Evolutionary conservation across 768 basidiomycete genomes (phyloP).

Genomic region (Leccinellum rugosiceps): DNA sequence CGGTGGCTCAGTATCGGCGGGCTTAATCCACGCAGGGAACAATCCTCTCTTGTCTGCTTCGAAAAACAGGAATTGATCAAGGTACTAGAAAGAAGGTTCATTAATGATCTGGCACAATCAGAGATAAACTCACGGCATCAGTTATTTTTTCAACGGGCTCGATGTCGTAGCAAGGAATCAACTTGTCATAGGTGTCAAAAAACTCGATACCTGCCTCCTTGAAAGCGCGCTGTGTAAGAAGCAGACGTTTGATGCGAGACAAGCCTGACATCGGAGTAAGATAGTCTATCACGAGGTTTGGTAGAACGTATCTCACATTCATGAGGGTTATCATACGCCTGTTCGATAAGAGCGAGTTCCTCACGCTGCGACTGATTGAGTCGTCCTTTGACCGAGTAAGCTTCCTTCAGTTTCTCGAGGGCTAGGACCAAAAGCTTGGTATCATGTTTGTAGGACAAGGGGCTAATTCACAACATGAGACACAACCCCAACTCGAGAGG

Average conservation of each 20-base stretch:
- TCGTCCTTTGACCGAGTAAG: slow-evolving; percentile 96
- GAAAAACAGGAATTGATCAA: slow-evolving; percentile 98
- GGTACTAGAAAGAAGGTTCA: slow-evolving; percentile 50
- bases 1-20: slow-evolving; percentile 94
- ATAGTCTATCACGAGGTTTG: neutral
- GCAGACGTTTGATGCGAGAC: slow-evolving; percentile 95
- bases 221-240: slow-evolving; percentile 97
- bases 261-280: slow-evolving; percentile 46
- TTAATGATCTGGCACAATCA: slow-evolving; percentile 1
- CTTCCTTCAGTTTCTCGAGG: slow-evolving; percentile 97
- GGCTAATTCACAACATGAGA: slow-evolving; percentile 41
- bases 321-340: slow-evolving; percentile 99
- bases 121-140: slow-evolving; percentile 66
- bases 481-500: neutral
- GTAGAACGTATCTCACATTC: slow-evolving; percentile 59
- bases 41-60: slow-evolving; percentile 97
- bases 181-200: slow-evolving; percentile 96
- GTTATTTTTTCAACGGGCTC: slow-evolving; percentile 99
- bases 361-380: slow-evolving; percentile 98
- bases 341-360: slow-evolving; percentile 96
- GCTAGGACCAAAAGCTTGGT: slow-evolving; percentile 96
- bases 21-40: slow-evolving; percentile 99
- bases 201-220: slow-evolving; percentile 98
- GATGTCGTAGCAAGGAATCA: slow-evolving; percentile 98
- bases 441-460: slow-evolving; percentile 98